Evolutionary conservation across 139 green algal genomes (phyloP).

Genomic region (Asterochloris sp.): DNA sequence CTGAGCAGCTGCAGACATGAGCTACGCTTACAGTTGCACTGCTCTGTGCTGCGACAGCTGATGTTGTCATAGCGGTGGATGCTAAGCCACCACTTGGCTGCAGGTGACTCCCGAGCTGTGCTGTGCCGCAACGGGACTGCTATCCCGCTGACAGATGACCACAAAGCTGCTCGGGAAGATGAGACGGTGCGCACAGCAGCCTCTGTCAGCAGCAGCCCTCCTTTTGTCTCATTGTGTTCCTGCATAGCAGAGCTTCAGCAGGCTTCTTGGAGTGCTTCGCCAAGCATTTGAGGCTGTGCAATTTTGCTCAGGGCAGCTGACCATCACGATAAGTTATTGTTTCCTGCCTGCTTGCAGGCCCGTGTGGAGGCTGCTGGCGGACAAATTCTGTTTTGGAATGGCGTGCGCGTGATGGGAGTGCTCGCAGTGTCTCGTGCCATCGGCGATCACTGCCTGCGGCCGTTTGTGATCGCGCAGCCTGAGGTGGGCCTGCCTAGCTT

Average conservation of each 20-base stretch:
- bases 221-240: not conserved
- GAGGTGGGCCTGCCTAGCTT: constrained; percentile 35
- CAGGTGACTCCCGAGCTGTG: constrained; percentile 79
- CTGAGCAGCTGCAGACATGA: no score
- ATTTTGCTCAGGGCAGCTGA: not conserved
- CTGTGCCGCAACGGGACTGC: constrained; percentile 55
- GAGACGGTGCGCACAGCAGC: constrained; percentile 42
- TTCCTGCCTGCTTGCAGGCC: constrained; percentile 25
- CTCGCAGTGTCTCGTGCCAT: constrained; percentile 73
- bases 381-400: constrained; percentile 76
- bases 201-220: not conserved
- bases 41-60: no score
- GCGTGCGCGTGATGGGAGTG: constrained; percentile 70
- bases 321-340: no score
- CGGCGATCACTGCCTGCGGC: constrained; percentile 58
- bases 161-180: constrained; percentile 70
- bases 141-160: constrained; percentile 65
- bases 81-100: not conserved
- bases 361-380: constrained; percentile 66
- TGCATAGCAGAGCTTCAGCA: not conserved
- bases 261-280: no score
- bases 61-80: no score
- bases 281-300: no score
- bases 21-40: no score
- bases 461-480: constrained; percentile 61